Evolutionary conservation across 2,329 filamentous ascomycete species (phyloP), one percentile per base, ranked within the genome.

Genomic region (Sporothrix mexicana): DNA sequence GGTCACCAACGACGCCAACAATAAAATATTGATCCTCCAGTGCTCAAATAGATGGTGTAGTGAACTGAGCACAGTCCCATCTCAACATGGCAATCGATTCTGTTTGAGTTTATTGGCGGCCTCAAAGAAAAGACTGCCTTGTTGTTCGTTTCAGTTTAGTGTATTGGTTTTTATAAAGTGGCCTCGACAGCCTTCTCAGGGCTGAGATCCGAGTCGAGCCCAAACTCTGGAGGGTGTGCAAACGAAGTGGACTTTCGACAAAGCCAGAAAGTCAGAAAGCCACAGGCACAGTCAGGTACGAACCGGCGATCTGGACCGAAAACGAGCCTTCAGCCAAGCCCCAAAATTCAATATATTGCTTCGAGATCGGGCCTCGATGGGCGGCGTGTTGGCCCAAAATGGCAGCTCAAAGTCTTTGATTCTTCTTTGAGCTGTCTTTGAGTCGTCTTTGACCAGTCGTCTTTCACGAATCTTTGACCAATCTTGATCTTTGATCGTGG

Each of bases 131-230:
- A 51, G 59, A 67, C 62, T n/a, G 9, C 10, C 30, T 7, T 7
- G 30, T 36, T 5, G 30, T 36, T 7, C 43, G 43, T 49, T 47
- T 23, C n/a, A 45, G 36, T 64, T 12, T 61, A 41, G 30, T 36
- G 25, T 61, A 61, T 61, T 61, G 57, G 17, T 61, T 61, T 49
- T 41, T n/a, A 41, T 25, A n/a, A n/a, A 61, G 57, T 61, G 30
- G 25, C 10, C 57, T 61, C 12, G 1, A 30, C 13, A 25, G 57
- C n/a, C n/a, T 36, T 15, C 8, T 20, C 59, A 64, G 36, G 59
- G 59, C 59, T 64, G 59, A 64, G 59, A 67, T 30, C 41, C 57
- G 57, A 17, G 57, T 61, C 25, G 57, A 41, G 57, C 41, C 57
- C 57, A 25, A 61, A 41, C 57, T 61, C 25, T 25, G 57, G 30